Conservation (phyloP, 164 flowering plant genomes). For the Euptelea pleiosperma region DNA sequence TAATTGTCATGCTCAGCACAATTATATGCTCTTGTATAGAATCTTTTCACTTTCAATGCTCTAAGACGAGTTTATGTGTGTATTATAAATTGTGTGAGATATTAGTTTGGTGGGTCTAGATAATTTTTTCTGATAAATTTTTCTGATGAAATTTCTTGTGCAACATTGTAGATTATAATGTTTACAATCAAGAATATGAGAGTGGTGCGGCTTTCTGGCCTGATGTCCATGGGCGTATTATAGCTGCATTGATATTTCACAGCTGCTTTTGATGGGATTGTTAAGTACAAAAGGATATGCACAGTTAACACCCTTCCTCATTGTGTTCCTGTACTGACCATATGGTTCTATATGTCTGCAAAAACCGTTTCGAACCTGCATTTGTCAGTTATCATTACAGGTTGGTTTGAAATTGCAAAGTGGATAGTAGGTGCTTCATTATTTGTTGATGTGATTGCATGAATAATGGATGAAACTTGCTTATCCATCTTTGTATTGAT, state of each 20-base stretch:
- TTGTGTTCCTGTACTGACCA: slow-evolving; percentile 68
- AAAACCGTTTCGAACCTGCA: slow-evolving; percentile 73
- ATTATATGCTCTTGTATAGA: too few species aligned
- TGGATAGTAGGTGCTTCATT: neutral
- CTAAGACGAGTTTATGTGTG: too few species aligned
- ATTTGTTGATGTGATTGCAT: neutral
- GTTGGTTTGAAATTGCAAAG: slow-evolving; percentile 29
- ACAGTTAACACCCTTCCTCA: slow-evolving; percentile 64
- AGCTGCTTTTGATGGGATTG: slow-evolving; percentile 66
- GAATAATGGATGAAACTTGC: neutral
- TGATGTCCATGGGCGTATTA: slow-evolving; percentile 69
- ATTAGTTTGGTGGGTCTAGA: too few species aligned
- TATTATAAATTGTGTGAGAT: too few species aligned
- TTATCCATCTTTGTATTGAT: neutral
- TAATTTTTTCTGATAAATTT: neutral
- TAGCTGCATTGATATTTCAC: slow-evolving; percentile 63
- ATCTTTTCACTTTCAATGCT: too few species aligned
- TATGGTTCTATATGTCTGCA: slow-evolving; percentile 77
- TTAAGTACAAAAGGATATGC: slow-evolving; percentile 62
- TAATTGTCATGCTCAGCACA: too few species aligned
- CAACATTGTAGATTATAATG: slow-evolving; percentile 57
- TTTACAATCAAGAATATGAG: slow-evolving; percentile 81
- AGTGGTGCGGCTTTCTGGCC: slow-evolving; percentile 92
- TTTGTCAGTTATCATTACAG: slow-evolving; percentile 64
- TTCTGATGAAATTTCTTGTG: slow-evolving; percentile 9